Evolutionary conservation across 1,284 basidiomycete genomes (phyloP).

Genomic region (Cystobasidium sp.): DNA sequence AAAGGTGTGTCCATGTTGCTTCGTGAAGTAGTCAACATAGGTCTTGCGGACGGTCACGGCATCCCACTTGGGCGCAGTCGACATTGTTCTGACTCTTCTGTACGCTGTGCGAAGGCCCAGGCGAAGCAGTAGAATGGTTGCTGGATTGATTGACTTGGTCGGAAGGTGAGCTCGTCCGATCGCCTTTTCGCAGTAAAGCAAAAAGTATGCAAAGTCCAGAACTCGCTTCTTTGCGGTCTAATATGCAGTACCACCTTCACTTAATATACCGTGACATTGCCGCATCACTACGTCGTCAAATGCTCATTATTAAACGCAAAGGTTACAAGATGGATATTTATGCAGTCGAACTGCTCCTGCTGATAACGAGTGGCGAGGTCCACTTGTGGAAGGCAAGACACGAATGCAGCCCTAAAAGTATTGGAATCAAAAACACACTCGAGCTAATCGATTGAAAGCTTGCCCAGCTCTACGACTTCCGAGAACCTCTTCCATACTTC

Average conservation of each 20-base stretch:
- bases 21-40: constrained; percentile 77
- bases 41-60: constrained; percentile 71
- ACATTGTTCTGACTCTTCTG: constrained; percentile 22
- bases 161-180: background rate
- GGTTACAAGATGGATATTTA: too few relatives aligned
- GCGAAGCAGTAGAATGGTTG: constrained; percentile 25
- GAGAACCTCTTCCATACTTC: constrained; percentile 12
- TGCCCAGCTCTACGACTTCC: constrained; percentile 28
- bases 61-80: constrained; percentile 63
- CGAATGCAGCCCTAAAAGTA: background rate
- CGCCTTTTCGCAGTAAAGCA: background rate
- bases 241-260: too few relatives aligned
- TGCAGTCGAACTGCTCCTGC: too few relatives aligned
- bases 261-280: too few relatives aligned
- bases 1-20: constrained; percentile 77
- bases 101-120: constrained; percentile 4
- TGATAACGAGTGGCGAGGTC: too few relatives aligned
- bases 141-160: background rate
- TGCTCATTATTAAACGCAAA: too few relatives aligned
- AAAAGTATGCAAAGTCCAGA: background rate
- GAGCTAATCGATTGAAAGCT: constrained; percentile 10
- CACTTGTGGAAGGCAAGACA: too few relatives aligned
- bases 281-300: too few relatives aligned
- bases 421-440: background rate
- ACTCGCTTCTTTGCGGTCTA: too few relatives aligned